Conservation (phyloP, 139 green algal species). For the Chlamydomonas schloesseri region DNA sequence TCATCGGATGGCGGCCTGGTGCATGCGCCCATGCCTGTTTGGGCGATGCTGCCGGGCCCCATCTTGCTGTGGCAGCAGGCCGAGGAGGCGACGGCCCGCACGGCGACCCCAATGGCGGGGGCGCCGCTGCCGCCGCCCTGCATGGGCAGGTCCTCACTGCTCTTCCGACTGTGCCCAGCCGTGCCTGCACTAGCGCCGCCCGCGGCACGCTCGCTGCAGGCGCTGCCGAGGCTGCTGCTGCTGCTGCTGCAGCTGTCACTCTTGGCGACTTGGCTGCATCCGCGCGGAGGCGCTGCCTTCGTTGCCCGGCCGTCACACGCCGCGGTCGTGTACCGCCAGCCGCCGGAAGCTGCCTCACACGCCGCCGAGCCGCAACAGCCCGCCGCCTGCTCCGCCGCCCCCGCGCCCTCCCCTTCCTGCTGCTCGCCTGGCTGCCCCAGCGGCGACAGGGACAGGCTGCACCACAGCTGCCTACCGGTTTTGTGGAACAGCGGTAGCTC, state of each 20-base stretch:
- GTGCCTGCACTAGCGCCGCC: no score
- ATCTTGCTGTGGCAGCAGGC: no score
- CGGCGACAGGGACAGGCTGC: neutral
- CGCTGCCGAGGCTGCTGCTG: neutral
- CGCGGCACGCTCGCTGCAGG: no score
- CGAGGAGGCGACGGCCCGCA: no score
- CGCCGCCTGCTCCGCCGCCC: neutral
- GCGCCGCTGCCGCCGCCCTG: no score
- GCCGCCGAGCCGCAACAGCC: neutral
- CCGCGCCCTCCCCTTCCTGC: neutral
- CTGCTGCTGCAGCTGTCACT: constrained; percentile 2
- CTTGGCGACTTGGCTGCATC: neutral
- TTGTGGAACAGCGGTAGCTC: neutral
- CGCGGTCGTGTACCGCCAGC: neutral
- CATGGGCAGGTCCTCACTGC: no score
- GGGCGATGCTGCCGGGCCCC: no score
- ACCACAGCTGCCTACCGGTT: neutral
- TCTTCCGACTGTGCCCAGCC: no score
- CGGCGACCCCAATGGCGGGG: no score
- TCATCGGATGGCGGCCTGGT: no score
- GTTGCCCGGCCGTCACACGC: no score
- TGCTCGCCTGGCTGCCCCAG: neutral
- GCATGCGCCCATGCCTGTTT: no score
- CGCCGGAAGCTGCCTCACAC: neutral
- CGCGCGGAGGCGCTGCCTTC: neutral